These are phyloP conservation scores for Saturnispora saitoi DNA, from an alignment of 805 yeast genomes.

Conservation along the genomic window DNA sequence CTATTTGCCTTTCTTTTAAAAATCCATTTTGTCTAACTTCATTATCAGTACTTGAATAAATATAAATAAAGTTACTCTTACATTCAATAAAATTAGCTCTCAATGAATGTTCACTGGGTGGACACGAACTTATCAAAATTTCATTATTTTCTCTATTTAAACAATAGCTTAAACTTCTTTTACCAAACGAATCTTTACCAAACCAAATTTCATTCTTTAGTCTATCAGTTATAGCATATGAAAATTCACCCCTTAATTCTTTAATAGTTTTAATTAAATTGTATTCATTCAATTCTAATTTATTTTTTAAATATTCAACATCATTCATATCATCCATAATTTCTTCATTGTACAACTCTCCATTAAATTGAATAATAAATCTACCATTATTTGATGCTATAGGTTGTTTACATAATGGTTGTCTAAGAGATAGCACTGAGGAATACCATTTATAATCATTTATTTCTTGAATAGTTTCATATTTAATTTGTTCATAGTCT, in stretches of 20 bases:
- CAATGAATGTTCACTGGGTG: conserved; percentile 26
- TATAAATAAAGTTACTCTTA: conserved; percentile 40
- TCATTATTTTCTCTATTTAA: conserved; percentile 22
- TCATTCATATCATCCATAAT: conserved; percentile 46
- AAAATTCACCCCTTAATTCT: conserved; percentile 72
- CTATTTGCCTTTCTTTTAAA: background rate
- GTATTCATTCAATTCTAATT: conserved; percentile 14
- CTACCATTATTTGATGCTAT: conserved; percentile 23
- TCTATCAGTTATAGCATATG: conserved; percentile 49
- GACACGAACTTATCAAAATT: conserved; percentile 40
- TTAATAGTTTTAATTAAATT: conserved; percentile 37
- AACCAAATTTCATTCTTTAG: conserved; percentile 42
- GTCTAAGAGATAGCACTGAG: conserved; percentile 72
- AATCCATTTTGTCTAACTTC: conserved; percentile 12
- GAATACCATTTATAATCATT: conserved; percentile 36
- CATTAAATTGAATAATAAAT: conserved; percentile 70
- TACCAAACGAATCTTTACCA: conserved; percentile 80
- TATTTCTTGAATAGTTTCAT: conserved; percentile 12
- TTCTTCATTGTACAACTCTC: conserved; percentile 70
- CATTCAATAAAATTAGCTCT: conserved; percentile 42
- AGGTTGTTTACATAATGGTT: conserved; percentile 78
- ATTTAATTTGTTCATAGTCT: conserved; percentile 35
- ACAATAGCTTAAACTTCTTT: conserved; percentile 57
- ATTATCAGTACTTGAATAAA: conserved; percentile 27
- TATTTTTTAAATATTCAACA: conserved; percentile 41